A percentile compares a stretch with the other conserved stretches of the same genome.
Conservation (phyloP, 2,329 filamentous ascomycete genomes). For the Sclerotinia glacialis region DNA sequence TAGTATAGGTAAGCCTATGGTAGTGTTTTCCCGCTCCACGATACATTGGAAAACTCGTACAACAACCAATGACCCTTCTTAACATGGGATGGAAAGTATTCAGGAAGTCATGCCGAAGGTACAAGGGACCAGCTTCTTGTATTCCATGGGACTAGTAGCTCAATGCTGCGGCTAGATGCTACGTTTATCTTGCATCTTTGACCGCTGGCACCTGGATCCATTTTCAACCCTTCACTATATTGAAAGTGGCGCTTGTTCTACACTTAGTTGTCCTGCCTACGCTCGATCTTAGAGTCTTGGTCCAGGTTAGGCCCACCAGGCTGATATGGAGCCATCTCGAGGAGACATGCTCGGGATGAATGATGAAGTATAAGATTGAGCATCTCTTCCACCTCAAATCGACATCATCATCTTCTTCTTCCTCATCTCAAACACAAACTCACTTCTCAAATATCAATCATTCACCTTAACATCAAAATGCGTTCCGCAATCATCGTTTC, state of each 20-base stretch:
- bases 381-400: neutral
- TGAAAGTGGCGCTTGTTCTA: conserved; percentile 9
- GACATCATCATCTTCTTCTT: neutral
- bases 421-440: neutral
- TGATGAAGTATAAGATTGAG: conserved; percentile 12
- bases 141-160: neutral
- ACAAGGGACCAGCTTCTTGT: neutral
- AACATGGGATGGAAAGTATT: neutral
- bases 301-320: neutral
- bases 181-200: neutral
- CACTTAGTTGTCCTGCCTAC: neutral
- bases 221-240: conserved; percentile 1
- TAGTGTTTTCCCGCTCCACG: neutral
- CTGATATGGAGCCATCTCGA: neutral
- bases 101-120: neutral
- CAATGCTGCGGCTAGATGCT: neutral
- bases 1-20: neutral
- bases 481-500: conserved; percentile 28
- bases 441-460: neutral
- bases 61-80: neutral
- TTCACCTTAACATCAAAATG: conserved; percentile 21
- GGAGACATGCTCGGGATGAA: neutral
- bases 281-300: neutral
- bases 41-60: neutral
- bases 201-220: neutral